Evolutionary conservation across 805 yeast genomes (phyloP), one percentile per base, ranked within the genome.

Genomic region (Yarrowia divulgata): DNA sequence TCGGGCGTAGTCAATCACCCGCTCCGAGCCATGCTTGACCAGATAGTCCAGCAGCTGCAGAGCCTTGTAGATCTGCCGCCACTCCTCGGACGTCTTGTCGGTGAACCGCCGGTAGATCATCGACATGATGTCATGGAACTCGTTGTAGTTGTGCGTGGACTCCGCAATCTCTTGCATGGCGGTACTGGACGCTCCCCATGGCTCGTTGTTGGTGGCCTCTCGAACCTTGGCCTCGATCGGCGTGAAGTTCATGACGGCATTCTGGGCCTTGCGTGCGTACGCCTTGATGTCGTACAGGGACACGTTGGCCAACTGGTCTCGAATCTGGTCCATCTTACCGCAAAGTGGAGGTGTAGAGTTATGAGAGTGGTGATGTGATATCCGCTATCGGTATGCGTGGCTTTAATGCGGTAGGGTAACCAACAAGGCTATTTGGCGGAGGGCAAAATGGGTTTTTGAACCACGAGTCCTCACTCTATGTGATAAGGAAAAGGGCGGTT

Each of bases 121-220:
- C 50, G 83, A 82, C 84, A 81, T 81, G 71, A 81, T 79, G 69
- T 81, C 84, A 71, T 81, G 82, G 73, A 81, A 80, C 64, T 79
- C 79, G 70, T 78, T 75, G 73, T 79, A 79, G 81, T 91, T 92
- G 80, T 91, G 91, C 3, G 99, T 95, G 1, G 97, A 98, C 45
- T 93, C 90, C 3, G 98, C 95, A 73, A 95, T 95, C 77, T 93
- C 95, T 71, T 91, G 91, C 99, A 95, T 95, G 76, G 91, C 81
- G 1, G 97, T 85, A 1, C 94, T 85, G 3, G 96, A 87, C 2
- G 97, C 94, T 9, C 99, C 99, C 99, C 99, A 95, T 0, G 99
- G 99, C 79, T 95, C 99, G 78, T 95, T 95, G 79, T 95, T 95
- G 64, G 99, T 95, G 62, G 98, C 98, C 80, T 94, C 99, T 71